phyloP scores from a whole-genome alignment of 2,329 filamentous ascomycete genomes.

The Diplodia intermedia region DNA sequence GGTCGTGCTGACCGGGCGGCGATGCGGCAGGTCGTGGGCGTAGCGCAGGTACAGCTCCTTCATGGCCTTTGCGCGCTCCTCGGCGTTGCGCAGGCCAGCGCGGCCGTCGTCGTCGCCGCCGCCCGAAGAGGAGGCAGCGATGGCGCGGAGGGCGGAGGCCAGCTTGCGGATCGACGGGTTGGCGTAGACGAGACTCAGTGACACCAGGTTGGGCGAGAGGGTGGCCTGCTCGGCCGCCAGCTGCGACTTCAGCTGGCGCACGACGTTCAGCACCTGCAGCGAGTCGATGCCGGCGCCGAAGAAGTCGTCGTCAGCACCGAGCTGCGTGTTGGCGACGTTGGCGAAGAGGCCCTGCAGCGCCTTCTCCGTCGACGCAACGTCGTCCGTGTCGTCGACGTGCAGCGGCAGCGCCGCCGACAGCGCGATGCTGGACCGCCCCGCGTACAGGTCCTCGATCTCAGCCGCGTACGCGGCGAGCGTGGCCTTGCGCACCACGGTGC shows the following conservation, averaged over 20 bases:
- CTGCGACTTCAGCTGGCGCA: not conserved
- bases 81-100: not conserved
- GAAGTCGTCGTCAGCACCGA: constrained; percentile 56
- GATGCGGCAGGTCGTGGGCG: not conserved
- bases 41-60: constrained; percentile 51
- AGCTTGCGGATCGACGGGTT: not conserved
- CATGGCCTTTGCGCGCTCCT: constrained; percentile 57
- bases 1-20: not conserved
- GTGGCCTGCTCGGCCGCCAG: not conserved
- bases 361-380: not conserved
- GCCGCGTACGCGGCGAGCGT: constrained; percentile 39
- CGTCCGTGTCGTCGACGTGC: not conserved
- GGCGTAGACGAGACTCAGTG: not conserved
- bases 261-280: constrained; percentile 63
- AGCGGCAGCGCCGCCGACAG: not conserved
- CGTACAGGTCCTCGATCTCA: constrained; percentile 52
- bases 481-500: constrained; percentile 35
- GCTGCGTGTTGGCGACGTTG: not conserved
- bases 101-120: not conserved
- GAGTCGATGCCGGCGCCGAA: constrained; percentile 66
- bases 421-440: constrained; percentile 1
- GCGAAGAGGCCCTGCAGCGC: not conserved
- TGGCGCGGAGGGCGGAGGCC: not conserved
- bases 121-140: not conserved
- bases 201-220: constrained; percentile 3